Base-by-base conservation (phyloP, 106 monocot species). In the Dendrobium chrysotoxum region DNA sequence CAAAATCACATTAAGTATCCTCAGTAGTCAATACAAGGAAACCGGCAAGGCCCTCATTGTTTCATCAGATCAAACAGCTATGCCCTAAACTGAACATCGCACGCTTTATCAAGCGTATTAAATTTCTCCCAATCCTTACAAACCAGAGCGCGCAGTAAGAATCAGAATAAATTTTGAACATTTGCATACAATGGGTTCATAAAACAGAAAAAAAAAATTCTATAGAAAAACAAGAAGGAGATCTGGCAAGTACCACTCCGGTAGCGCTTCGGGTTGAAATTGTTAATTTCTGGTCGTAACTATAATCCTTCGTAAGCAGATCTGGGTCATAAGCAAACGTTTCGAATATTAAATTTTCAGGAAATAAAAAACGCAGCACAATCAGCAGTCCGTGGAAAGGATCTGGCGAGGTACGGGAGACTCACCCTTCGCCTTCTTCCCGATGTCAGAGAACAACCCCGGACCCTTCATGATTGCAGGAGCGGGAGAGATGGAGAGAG, bases 341-440 rank as follows among this genome's bases (percentile, higher is more conserved):
- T 74, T 40, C 1, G 4, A 73, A 26, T 21, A 74, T 20, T 41
- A 74, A 75, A 57, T 44, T n/a, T 50, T 76, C 5, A 65, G 20
- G n/a, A 45, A 67, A 61, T 64, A 64, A 42, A 74, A 76, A 76
- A 35, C 40, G 39, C n/a, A 74, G 41, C n/a, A 7, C 21, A 35
- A 40, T 46, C 28, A n/a, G 41, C 7, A 70, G 12, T 47, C 26
- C 2, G 28, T 20, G 31, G 39, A 41, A 18, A 74, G 20, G 76
- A 45, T 2, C 7, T 26, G 50, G 3, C 13, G 2, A 78, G 25
- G 15, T 40, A 58, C 7, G 45, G 67, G 42, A 67, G 23, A 50
- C 35, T 40, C 47, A 78, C 83, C 83, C 78, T 78, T 83, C 39
- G 83, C 77, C 72, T 78, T 83, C 78, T 83, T 83, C 78, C 83